Evolutionary conservation across 116 monocot species (phyloP), one percentile per base, ranked within the genome.

Genomic region (Posidonia oceanica): DNA sequence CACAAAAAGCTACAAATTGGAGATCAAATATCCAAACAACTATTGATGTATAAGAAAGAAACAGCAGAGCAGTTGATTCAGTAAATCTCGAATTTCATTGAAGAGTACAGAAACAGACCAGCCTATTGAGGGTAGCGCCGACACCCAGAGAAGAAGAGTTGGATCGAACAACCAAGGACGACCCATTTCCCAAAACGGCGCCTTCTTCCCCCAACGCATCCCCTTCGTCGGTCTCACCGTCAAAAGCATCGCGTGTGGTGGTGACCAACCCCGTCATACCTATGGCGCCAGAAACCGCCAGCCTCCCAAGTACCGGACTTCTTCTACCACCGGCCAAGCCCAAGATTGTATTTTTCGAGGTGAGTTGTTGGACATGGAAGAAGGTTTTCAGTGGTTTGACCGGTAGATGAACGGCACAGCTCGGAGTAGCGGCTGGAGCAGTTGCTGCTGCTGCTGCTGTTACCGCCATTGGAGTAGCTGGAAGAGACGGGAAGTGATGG

Each of bases 261-360:
- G 36, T 36, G 36, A 68, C 48, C 14, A 68, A 51, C 20, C 22
- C 53, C 68, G 68, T 0, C 68, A 68, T 68, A 14, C 22, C 4
- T 2, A 13, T 17, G 10, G 53, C 41, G n/a, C 6, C 38, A 39
- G 36, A 41, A 65, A 18, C 65, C 65, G 18, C 3, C 38, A 3
- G 18, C 10, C 38, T n/a, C 65, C 65, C 65, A 40, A 14, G 7
- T 42, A 4, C 65, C 11, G 3, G 17, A 17, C 65, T n/a, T 18
- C n/a, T 41, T 13, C 61, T 29, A 61, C 36, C 22, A 61, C 17
- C 15, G 41, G 39, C 18, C 36, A 65, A 65, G n/a, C 40, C 15
- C 48, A 62, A 62, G 51, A 51, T 51, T 37, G 48, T 42, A 20
- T 67, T 51, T 67, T 67, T 51, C 6, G 70, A 39, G 70, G 20